These are phyloP conservation scores for Debaryomyces hansenii DNA, from an alignment of 805 yeast genomes.

Conservation along the genomic window DNA sequence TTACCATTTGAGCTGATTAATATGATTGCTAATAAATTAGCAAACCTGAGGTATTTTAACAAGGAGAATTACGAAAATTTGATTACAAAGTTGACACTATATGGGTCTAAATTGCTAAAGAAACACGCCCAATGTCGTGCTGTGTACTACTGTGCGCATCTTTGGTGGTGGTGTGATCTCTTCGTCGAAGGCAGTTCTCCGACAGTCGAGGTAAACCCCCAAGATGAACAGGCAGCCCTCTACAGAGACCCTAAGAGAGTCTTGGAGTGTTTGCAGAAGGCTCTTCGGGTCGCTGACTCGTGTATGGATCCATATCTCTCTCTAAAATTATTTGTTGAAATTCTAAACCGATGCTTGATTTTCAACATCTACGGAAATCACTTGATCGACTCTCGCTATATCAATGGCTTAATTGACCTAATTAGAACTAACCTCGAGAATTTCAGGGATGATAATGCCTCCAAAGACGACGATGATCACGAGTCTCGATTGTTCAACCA, in stretches of 20 bases:
- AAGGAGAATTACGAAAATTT: constrained; percentile 76
- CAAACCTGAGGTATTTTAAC: constrained; percentile 43
- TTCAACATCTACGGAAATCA: constrained; percentile 81
- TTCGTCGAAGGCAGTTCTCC: constrained; percentile 29
- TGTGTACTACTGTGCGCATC: constrained; percentile 81
- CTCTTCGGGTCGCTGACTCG: constrained; percentile 90
- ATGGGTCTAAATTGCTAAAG: constrained; percentile 83
- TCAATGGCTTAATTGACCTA: constrained; percentile 83
- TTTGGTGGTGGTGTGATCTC: constrained; percentile 87
- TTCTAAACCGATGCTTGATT: constrained; percentile 80
- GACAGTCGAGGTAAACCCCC: constrained; percentile 21
- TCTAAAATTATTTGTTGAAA: constrained; percentile 84
- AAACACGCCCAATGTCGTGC: constrained; percentile 95
- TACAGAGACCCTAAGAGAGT: constrained; percentile 65
- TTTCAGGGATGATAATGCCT: constrained; percentile 25
- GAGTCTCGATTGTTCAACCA: constrained; percentile 29
- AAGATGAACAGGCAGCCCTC: constrained; percentile 12
- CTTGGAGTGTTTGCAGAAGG: constrained; percentile 85
- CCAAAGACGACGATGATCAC: constrained; percentile 22
- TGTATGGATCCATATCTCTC: constrained; percentile 78
- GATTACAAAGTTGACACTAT: constrained; percentile 81
- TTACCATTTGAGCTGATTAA: constrained; percentile 50
- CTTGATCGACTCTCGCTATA: constrained; percentile 67
- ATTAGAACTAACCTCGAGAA: constrained; percentile 65
- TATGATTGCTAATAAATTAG: constrained; percentile 46